Conservation (phyloP, 2,329 filamentous ascomycete species). For the Penicillium frequentans region DNA sequence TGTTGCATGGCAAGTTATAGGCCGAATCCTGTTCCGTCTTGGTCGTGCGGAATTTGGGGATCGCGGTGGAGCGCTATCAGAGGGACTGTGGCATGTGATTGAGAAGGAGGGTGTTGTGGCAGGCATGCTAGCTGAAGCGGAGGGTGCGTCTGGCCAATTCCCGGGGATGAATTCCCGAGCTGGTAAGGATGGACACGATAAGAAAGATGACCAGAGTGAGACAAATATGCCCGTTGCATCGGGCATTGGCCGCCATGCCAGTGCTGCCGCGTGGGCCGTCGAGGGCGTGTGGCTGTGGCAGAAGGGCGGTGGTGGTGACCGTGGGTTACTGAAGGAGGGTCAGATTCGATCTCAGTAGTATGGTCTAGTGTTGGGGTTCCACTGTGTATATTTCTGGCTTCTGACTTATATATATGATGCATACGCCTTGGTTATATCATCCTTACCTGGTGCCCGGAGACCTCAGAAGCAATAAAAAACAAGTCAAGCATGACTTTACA, state of each 20-base stretch:
- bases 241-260: constrained; percentile 62
- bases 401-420: neutral
- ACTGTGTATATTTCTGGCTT: neutral
- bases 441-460: neutral
- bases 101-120: constrained; percentile 76
- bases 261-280: constrained; percentile 78
- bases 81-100: constrained; percentile 79
- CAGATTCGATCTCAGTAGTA: constrained; percentile 18
- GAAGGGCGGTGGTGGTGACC: constrained; percentile 60
- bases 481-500: too few species aligned
- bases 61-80: constrained; percentile 63
- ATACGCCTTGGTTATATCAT: neutral
- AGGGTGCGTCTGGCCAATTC: constrained; percentile 53
- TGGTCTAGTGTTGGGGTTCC: neutral
- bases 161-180: constrained; percentile 4
- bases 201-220: constrained; percentile 1
- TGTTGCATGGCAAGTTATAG: constrained; percentile 87
- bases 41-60: constrained; percentile 70
- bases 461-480: too few species aligned
- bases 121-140: constrained; percentile 73
- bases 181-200: neutral
- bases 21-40: constrained; percentile 78
- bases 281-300: constrained; percentile 90
- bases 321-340: constrained; percentile 40
- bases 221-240: constrained; percentile 16